A percentile compares a stretch with the other conserved stretches of the same genome.
Conservation (phyloP, 228 moss, liverwort and hornwort species). For the Sphagnum fallax region DNA sequence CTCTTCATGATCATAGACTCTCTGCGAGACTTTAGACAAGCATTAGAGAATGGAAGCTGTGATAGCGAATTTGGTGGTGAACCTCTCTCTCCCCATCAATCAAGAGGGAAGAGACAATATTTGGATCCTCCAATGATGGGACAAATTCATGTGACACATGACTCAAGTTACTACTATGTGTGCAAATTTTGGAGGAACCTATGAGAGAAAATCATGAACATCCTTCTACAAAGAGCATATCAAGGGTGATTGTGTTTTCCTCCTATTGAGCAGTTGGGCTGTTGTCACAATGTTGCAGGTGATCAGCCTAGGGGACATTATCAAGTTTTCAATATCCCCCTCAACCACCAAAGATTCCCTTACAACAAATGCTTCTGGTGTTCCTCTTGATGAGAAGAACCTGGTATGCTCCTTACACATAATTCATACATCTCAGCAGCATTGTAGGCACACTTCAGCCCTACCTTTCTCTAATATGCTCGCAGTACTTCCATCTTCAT, state of each 20-base stretch:
- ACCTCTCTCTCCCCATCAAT: too few species aligned
- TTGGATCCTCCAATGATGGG: too few species aligned
- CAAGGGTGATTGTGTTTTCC: neutral
- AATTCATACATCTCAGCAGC: neutral
- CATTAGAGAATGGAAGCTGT: neutral
- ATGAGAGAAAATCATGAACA: too few species aligned
- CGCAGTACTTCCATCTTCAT: too few species aligned
- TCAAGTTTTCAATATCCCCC: conserved; percentile 84
- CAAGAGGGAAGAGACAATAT: too few species aligned
- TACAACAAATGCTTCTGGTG: conserved; percentile 71
- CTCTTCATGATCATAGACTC: neutral
- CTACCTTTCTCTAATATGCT: neutral
- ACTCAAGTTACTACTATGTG: too few species aligned
- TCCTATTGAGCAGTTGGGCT: neutral
- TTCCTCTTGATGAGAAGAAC: conserved; percentile 80
- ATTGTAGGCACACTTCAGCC: neutral
- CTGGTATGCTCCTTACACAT: conserved; percentile 32
- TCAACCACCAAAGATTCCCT: conserved; percentile 77
- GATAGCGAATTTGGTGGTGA: too few species aligned
- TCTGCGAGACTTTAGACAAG: neutral
- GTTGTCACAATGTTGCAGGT: conserved; percentile 32
- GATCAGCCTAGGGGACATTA: conserved; percentile 83
- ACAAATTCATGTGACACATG: too few species aligned
- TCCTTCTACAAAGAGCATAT: too few species aligned
- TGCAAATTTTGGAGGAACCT: too few species aligned